Evolutionary conservation across 805 yeast species (phyloP).

Genomic region (Pichia sporocuriosa): DNA sequence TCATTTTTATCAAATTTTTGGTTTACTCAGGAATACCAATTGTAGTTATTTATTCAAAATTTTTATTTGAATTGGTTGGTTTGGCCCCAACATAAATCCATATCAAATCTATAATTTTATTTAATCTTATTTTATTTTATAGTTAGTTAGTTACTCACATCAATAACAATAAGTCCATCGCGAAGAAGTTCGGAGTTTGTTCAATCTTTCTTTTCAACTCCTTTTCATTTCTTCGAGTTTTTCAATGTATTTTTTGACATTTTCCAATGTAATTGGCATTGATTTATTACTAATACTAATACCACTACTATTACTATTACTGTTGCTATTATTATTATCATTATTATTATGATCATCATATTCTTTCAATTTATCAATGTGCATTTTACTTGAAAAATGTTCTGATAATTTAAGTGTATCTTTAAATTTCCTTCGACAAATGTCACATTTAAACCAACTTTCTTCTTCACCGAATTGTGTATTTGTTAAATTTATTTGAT

Average conservation of each 20-base stretch:
- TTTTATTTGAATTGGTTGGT: background rate
- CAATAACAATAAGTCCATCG: too few relatives aligned
- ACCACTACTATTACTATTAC: too few relatives aligned
- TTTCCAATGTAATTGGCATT: too few relatives aligned
- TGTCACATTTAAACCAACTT: slow-evolving; percentile 80
- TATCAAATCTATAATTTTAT: background rate
- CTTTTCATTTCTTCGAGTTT: too few relatives aligned
- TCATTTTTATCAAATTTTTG: slow-evolving; percentile 65
- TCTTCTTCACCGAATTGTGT: slow-evolving; percentile 30
- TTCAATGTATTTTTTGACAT: background rate
- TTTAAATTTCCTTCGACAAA: slow-evolving; percentile 73
- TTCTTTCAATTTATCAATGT: slow-evolving; percentile 38
- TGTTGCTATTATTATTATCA: too few relatives aligned
- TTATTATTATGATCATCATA: slow-evolving; percentile 20
- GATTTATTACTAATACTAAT: too few relatives aligned
- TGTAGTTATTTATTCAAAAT: slow-evolving; percentile 24
- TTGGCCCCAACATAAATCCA: background rate
- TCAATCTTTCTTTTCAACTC: too few relatives aligned
- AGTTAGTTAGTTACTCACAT: too few relatives aligned
- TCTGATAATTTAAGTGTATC: slow-evolving; percentile 78
- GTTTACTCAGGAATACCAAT: slow-evolving; percentile 78
- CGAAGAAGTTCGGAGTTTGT: too few relatives aligned
- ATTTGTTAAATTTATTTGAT: too few relatives aligned
- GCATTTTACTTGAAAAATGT: slow-evolving; percentile 75
- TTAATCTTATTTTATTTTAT: too few relatives aligned